These are phyloP conservation scores for Wallemia mellicola DNA, from an alignment of 1,284 basidiomycete genomes.

Conservation along the genomic window DNA sequence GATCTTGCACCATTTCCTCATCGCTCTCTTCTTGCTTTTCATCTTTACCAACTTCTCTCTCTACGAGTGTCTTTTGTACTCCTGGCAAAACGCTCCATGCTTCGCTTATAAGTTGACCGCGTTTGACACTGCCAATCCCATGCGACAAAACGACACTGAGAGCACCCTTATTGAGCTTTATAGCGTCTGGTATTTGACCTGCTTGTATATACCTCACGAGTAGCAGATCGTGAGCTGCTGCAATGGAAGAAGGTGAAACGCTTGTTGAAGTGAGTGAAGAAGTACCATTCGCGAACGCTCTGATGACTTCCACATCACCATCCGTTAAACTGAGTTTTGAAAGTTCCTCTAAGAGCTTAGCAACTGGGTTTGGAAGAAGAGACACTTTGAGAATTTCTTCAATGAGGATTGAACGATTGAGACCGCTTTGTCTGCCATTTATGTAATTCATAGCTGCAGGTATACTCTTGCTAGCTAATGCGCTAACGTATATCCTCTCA, in stretches of 20 bases:
- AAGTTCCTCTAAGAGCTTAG: not conserved
- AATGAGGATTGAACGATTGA: not conserved
- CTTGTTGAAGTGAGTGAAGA: not conserved
- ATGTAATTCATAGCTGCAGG: not conserved
- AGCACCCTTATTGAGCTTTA: not conserved
- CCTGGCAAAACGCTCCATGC: not conserved
- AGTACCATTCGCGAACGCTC: not conserved
- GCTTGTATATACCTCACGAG: not conserved
- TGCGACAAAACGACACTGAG: not conserved
- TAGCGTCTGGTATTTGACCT: not conserved
- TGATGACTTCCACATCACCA: not conserved
- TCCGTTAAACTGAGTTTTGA: not conserved
- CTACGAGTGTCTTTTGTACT: not conserved
- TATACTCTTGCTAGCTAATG: not conserved
- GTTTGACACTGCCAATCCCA: not conserved
- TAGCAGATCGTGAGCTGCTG: conserved; percentile 1
- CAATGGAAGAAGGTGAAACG: not conserved
- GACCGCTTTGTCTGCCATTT: not conserved
- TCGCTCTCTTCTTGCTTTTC: too few species aligned
- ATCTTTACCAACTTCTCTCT: not conserved
- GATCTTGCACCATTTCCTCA: not conserved
- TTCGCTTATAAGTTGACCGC: not conserved
- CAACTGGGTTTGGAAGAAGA: not conserved
- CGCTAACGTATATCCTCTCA: not conserved
- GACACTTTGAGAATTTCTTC: not conserved